These are phyloP conservation scores for Podospora australis DNA, from an alignment of 495 filamentous ascomycete species.

Conservation along the genomic window DNA sequence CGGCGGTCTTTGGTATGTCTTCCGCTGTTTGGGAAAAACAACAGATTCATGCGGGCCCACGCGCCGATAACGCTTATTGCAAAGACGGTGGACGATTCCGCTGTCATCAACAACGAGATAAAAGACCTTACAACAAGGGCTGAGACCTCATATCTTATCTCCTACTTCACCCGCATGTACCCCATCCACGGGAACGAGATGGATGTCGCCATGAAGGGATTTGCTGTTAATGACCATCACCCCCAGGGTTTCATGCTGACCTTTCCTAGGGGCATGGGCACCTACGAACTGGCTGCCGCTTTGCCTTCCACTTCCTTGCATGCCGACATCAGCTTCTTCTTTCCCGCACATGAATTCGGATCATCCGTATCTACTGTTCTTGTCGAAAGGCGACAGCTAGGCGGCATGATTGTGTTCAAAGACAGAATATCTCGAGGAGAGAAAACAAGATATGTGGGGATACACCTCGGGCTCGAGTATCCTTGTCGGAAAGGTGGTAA, in stretches of 20 bases:
- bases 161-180: constrained; percentile 22
- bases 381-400: no score
- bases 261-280: constrained; percentile 18
- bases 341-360: no score
- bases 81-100: constrained; percentile 6
- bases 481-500: no score
- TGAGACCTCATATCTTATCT: constrained; percentile 16
- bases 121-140: constrained; percentile 12
- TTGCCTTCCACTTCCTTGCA: constrained; percentile 3
- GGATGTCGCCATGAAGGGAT: constrained; percentile 20
- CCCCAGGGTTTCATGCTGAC: constrained; percentile 18
- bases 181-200: constrained; percentile 20
- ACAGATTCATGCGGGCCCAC: constrained; percentile 20
- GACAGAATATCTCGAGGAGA: no score
- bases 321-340: neutral
- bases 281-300: constrained; percentile 6
- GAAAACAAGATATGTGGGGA: no score
- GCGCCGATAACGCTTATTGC: constrained; percentile 15
- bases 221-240: constrained; percentile 2
- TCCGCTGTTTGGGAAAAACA: constrained; percentile 22
- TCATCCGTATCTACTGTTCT: no score
- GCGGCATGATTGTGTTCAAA: no score
- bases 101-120: constrained; percentile 1
- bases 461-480: no score
- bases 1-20: constrained; percentile 14